phyloP scores from a whole-genome alignment of 2,329 filamentous ascomycete species.

The Ramularia endophylla region DNA sequence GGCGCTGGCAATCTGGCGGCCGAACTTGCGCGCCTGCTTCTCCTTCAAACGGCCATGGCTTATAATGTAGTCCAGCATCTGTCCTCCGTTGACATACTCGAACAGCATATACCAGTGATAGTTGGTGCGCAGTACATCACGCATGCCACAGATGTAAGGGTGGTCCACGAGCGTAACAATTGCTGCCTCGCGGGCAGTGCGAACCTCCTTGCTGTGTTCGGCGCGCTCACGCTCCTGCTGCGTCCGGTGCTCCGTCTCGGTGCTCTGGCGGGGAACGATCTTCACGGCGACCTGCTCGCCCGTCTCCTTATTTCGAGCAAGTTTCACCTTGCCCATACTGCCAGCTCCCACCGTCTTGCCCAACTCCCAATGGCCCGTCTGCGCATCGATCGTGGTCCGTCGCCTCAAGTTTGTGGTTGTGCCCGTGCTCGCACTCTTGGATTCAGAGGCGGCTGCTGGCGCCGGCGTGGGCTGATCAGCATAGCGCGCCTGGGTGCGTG shows the following conservation, averaged over 20 bases:
- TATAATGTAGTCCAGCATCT: slow-evolving; percentile 99
- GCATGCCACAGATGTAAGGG: slow-evolving; percentile 91
- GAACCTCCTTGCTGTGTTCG: slow-evolving; percentile 93
- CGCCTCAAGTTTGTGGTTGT: slow-evolving; percentile 41
- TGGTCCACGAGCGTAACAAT: slow-evolving; percentile 93
- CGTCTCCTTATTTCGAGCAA: slow-evolving; percentile 83
- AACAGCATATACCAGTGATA: slow-evolving; percentile 99
- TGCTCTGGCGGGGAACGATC: slow-evolving; percentile 86
- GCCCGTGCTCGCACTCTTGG: slow-evolving; percentile 13
- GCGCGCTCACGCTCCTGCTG: slow-evolving; percentile 75
- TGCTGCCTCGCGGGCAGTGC: slow-evolving; percentile 89
- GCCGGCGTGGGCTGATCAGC: slow-evolving; percentile 34
- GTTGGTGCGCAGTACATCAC: slow-evolving; percentile 90
- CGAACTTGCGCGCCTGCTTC: slow-evolving; percentile 97
- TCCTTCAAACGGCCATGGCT: slow-evolving; percentile 96
- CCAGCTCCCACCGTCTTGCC: slow-evolving; percentile 96
- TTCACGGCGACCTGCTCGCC: slow-evolving; percentile 97
- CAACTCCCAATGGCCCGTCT: slow-evolving; percentile 87
- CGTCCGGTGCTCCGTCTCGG: slow-evolving; percentile 67
- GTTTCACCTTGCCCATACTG: slow-evolving; percentile 98
- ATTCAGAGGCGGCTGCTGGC: slow-evolving; percentile 22
- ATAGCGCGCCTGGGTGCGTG: slow-evolving; percentile 36
- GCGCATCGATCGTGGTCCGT: slow-evolving; percentile 79
- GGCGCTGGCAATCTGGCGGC: slow-evolving; percentile 91
- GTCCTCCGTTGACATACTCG: slow-evolving; percentile 96